Base-by-base conservation (phyloP, 352 stramenopile genomes). In the Phytophthora agathidicida region DNA sequence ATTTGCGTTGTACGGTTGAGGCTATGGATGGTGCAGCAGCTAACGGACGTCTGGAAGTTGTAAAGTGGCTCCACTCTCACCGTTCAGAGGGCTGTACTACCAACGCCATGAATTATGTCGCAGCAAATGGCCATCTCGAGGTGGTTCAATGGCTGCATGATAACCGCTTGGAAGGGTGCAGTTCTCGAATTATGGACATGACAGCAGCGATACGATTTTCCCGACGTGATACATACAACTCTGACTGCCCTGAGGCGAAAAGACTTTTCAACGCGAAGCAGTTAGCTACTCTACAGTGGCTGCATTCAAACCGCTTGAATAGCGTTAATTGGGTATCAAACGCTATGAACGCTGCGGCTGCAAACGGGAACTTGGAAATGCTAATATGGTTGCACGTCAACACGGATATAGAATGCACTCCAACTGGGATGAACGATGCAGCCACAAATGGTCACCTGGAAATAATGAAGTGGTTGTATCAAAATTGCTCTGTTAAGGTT, bases 1-100 rank as follows among this genome's bases (percentile, higher is more conserved):
- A n/a, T n/a, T n/a, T n/a, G n/a, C n/a, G n/a, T n/a, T n/a, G n/a
- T n/a, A n/a, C n/a, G n/a, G n/a, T n/a, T n/a, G n/a, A n/a, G n/a
- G 41, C 44, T 11, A 63, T 63, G 54, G 44, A 63, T 50, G 28
- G 33, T 46, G 54, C 43, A 13, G 54, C 54, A 10, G 44, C 20
- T 33, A 3, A 16, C 8, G 36, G 54, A 0, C 54, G 57, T 44
- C 26, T 63, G 10, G 9, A 57, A 7, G 44, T 63, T 17, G 36
- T 63, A 20, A 57, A 63, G 8, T 63, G 54, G 54, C 36, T 57
- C 11, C 54, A 63, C 17, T 33, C 16, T 3, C 24, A 57, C 17
- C 44, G 54, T 13, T 13, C 43, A 3, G 54, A 60, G 38, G 44
- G 44, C 2, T 63, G 54, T 11, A 63, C 54, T 7, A 49, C 27